Evolutionary conservation across 805 yeast species (phyloP).

Genomic region (Schwanniomyces pseudopolymorphus): DNA sequence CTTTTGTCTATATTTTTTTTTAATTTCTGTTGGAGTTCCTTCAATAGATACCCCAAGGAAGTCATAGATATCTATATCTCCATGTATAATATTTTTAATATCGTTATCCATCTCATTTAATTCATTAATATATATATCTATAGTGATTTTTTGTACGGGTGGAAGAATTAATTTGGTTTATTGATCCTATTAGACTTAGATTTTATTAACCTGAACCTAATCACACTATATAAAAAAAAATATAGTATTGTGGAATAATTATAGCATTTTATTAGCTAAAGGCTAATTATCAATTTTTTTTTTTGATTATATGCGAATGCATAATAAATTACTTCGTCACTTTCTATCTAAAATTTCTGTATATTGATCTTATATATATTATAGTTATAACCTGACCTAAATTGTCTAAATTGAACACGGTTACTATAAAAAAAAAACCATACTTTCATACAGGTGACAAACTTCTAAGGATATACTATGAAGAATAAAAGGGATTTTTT

Average conservation of each 20-base stretch:
- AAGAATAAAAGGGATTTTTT: not conserved
- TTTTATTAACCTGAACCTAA: too few relatives aligned
- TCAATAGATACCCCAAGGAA: slow-evolving; percentile 20
- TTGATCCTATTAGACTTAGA: too few relatives aligned
- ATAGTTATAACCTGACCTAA: not conserved
- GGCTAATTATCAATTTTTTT: too few relatives aligned
- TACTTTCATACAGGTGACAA: not conserved
- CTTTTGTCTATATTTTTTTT: slow-evolving; percentile 28
- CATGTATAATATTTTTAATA: slow-evolving; percentile 16
- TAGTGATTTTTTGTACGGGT: too few relatives aligned
- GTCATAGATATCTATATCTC: slow-evolving; percentile 27
- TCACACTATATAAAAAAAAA: too few relatives aligned
- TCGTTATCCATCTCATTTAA: slow-evolving; percentile 8
- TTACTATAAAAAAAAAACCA: not conserved
- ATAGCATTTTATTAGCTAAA: too few relatives aligned
- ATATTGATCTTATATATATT: not conserved
- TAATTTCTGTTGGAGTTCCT: slow-evolving; percentile 23
- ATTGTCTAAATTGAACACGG: not conserved
- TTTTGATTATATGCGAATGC: too few relatives aligned
- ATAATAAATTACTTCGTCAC: too few relatives aligned
- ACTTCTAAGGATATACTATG: not conserved
- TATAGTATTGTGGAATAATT: too few relatives aligned
- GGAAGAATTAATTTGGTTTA: too few relatives aligned
- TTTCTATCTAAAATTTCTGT: not conserved
- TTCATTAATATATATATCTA: not conserved